Base-by-base conservation (phyloP, 768 basidiomycete species). In the Phylloporus sp. region DNA sequence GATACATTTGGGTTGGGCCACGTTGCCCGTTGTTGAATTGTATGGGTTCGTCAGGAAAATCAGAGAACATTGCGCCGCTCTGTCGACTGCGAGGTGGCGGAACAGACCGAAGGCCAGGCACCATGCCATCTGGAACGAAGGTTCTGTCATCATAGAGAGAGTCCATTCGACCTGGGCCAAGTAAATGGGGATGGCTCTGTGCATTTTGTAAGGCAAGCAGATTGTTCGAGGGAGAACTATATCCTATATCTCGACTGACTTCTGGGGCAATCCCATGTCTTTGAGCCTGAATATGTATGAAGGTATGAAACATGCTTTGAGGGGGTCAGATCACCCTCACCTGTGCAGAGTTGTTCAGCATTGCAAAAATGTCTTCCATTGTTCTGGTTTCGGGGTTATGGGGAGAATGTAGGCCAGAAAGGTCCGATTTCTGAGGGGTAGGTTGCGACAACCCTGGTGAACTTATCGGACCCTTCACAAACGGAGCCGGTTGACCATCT, bases 111-210 rank as follows among this genome's bases (percentile, higher is more conserved):
- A 91, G 74, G 9, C 88, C 90, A 21, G 90, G 88, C 14, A 91
- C 89, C 79, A 91, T 80, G 23, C 85, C 86, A 66, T 91, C 86
- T 9, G 89, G 86, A 21, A 87, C 77, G 55, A 91, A 91, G 55
- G 75, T 80, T 52, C 87, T 76, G 56, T 87, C 86, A 42, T 90
- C 85, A 58, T 86, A 87, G 26, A 88, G 61, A 4, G 84, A 64
- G 33, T 89, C 86, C 32, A 84, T 69, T 20, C 82, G 82, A 54
- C 57, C 29, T 11, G 70, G 74, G 41, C 65, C 69, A 14, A 69
- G 65, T 6, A 64, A 53, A n/a, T 68, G 59, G 21, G 69, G 65
- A 21, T 72, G 66, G 24, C 72, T 70, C 15, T 70, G 71, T 42
- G 72, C 69, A 38, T 70, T 73, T 45, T 73, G 78, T 18, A 68